Evolutionary conservation across 768 basidiomycete species (phyloP), one percentile per base, ranked within the genome.

Genomic region (Suillus ampliporus): DNA sequence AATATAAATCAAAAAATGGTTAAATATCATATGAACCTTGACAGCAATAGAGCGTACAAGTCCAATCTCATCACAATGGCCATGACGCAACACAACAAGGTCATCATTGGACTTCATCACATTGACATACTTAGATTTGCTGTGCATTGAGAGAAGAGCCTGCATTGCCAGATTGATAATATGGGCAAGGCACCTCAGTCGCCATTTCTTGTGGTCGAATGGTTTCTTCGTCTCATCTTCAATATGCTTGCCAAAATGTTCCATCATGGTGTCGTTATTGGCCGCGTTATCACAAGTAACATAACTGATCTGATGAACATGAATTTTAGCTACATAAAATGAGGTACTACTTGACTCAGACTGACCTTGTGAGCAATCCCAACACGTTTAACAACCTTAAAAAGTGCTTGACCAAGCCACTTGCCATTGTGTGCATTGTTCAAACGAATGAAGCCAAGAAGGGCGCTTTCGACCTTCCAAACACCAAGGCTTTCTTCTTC

Each of bases 201-300:
- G 19, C 19, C 43, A 4, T 43, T 41, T 2, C 38, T 28, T 17
- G 23, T 13, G 23, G 48, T 68, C 60, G 57, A 51, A 37, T 1
- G 2, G 7, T 37, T 37, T 5, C 35, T 37, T 37, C 11, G 9
- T 37, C 35, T 37, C 9, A 10, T 37, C 35, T 37, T 66, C 47
- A 35, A 43, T 47, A 11, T 63, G 46, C 0, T 43, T 15, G 1
- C 60, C 66, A 58, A 80, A 71, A n/a, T 71, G 63, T 2, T 37
- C 28, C 56, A 79, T 61, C 77, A 78, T 79, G 0, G 78, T 79
- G 37, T 41, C 58, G 59, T 80, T 80, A 63, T 78, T 79, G 14
- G 51, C 61, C 3, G 76, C 78, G 64, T 79, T 80, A 57, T 80
- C 73, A 61, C 73, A 78, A 2, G 78, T 79, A 2, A 79, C 69